Evolutionary conservation across 257 asterid species (phyloP), one percentile per base, ranked within the genome.

Genomic region (Solanum paucissectum): DNA sequence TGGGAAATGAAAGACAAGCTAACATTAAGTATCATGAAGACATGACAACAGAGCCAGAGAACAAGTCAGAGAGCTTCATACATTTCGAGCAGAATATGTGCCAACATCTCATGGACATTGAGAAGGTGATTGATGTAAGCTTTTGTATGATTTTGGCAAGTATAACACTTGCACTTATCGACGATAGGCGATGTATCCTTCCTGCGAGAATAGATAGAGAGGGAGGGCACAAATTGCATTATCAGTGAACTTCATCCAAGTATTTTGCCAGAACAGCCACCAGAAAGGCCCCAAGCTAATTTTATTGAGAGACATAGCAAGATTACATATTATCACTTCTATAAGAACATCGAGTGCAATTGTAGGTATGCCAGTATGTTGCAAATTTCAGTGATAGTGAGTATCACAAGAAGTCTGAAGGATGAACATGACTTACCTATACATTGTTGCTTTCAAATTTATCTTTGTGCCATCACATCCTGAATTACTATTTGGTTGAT

Each of bases 21-120:
- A 25, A 29, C 36, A 23, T 77, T 46, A 44, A 7, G 69, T n/a
- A 60, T 29, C 44, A 5, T 44, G 25, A 79, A 25, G 36, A 33
- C 76, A 34, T 23, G 84, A 87, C 21, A 77, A 52, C 46, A 37
- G 23, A 40, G n/a, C 60, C 68, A 73, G 84, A 87, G 66, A 83
- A 58, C 18, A 86, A 76, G 85, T 55, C 68, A 71, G 38, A 33
- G 40, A 87, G 66, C 79, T 25, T n/a, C 95, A 2, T 94, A 95
- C 99, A 97, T 95, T 92, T 97, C 99, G 86, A 97, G 66, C 66
- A 97, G 95, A 88, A 94, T 95, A 87, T 93, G 98, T 38, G 98
- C 99, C 95, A 97, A 83, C 99, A 97, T 95, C 89, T 97, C 99
- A 74, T 95, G 99, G 60, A 92, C 98, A 32, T 94, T 97, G 89